Percentiles rank a stretch among this genome's conserved stretches.
Evolutionary conservation across 176 grass and related monocot species (phyloP).

Genomic region (Echinochloa phyllopogon): DNA sequence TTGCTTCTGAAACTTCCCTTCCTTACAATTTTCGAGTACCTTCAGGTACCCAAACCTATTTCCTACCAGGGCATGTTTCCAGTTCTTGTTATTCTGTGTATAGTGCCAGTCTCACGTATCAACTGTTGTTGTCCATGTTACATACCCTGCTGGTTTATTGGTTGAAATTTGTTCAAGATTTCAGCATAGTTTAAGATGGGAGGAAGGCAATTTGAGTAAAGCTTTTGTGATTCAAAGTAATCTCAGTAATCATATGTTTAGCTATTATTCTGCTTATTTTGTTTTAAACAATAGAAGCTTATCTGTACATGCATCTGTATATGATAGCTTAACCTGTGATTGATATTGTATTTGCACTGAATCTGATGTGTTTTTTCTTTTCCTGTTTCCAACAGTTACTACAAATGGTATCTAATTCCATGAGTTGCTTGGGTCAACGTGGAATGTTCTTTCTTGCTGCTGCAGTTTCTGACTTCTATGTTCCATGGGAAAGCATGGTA

Average conservation of each 20-base stretch:
- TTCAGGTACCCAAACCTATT: slow-evolving; percentile 66
- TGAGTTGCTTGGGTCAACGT: slow-evolving; percentile 56
- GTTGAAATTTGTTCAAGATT: not conserved
- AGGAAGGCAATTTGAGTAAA: not conserved
- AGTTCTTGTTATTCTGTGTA: not conserved
- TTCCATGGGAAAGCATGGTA: slow-evolving; percentile 98
- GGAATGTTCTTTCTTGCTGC: slow-evolving; percentile 88
- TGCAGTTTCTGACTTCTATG: slow-evolving; percentile 95
- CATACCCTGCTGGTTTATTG: not conserved
- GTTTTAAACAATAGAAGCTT: slow-evolving; percentile 8
- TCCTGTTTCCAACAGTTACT: slow-evolving; percentile 66
- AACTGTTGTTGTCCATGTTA: not conserved
- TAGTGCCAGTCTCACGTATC: not conserved
- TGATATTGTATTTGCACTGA: slow-evolving; percentile 12
- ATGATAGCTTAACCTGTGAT: slow-evolving; percentile 5
- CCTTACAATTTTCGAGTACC: slow-evolving; percentile 95
- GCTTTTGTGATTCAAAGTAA: not conserved
- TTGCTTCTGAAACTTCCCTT: slow-evolving; percentile 88
- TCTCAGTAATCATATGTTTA: not conserved
- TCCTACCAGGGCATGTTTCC: not conserved
- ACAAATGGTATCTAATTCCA: slow-evolving; percentile 65
- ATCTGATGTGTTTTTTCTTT: not conserved
- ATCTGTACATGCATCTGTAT: not conserved
- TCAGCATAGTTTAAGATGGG: not conserved
- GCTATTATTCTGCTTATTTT: not conserved